A percentile compares a stretch with the other conserved stretches of the same genome.
Evolutionary conservation across 257 asterid genomes (phyloP).

Genomic region (Fraxinus americana): DNA sequence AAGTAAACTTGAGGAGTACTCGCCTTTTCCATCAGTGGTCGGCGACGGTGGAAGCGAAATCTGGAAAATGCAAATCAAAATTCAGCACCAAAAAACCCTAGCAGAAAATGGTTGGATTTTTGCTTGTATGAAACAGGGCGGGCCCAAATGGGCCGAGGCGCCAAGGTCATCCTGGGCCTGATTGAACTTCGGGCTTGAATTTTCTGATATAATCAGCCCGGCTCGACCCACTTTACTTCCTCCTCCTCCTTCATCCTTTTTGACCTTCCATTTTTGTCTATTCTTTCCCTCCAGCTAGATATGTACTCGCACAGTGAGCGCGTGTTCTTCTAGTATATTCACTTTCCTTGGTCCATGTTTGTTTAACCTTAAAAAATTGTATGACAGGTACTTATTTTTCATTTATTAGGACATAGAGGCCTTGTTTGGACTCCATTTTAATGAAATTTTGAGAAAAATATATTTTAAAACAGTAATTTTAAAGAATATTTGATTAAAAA

Average conservation of each 20-base stretch:
- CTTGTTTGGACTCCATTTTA: too few species aligned
- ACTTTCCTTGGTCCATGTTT: background rate
- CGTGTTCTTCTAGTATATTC: background rate
- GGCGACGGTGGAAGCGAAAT: conserved; percentile 19
- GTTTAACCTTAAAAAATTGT: background rate
- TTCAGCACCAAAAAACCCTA: conserved; percentile 36
- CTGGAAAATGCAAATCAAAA: conserved; percentile 9
- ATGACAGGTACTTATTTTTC: too few species aligned
- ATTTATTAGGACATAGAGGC: too few species aligned
- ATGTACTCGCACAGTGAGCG: background rate
- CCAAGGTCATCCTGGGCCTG: conserved; percentile 25
- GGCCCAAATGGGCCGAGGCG: conserved; percentile 35
- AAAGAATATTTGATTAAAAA: too few species aligned
- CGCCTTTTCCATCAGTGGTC: conserved; percentile 29
- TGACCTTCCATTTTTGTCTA: background rate
- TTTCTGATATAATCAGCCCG: conserved; percentile 33
- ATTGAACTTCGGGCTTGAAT: conserved; percentile 37
- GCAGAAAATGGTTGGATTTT: conserved; percentile 14
- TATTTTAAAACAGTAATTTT: too few species aligned
- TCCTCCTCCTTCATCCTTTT: conserved; percentile 17
- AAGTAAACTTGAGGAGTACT: background rate
- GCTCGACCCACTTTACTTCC: conserved; percentile 37
- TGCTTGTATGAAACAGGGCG: conserved; percentile 6
- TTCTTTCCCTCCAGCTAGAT: background rate
- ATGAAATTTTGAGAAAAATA: too few species aligned